phyloP scores from a whole-genome alignment of 345 rosid genomes.

The Eucalyptus marginata region DNA sequence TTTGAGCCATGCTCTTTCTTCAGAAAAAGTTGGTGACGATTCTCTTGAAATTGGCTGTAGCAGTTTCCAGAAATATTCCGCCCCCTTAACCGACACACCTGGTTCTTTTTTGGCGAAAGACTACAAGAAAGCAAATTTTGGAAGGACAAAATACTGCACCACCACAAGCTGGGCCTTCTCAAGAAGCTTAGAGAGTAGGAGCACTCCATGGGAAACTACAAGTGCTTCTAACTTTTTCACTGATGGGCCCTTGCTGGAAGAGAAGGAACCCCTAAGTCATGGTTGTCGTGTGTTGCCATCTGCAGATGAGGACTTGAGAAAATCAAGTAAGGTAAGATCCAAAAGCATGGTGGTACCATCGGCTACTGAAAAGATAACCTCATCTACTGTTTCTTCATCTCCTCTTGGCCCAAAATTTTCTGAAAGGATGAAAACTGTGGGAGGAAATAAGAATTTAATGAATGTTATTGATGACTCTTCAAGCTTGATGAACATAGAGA shows the following conservation, averaged over 20 bases:
- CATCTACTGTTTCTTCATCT: constrained; percentile 59
- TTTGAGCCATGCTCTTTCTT: constrained; percentile 36
- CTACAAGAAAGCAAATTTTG: constrained; percentile 43
- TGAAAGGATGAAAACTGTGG: constrained; percentile 33
- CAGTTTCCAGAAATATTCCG: constrained; percentile 22
- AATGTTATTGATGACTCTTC: constrained; percentile 11
- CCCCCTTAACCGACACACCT: constrained; percentile 8
- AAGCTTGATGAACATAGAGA: constrained; percentile 23
- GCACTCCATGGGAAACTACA: constrained; percentile 8
- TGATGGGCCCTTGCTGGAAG: constrained; percentile 70
- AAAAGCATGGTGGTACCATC: constrained; percentile 29
- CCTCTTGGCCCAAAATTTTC: constrained; percentile 81
- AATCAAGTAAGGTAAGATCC: constrained; percentile 20
- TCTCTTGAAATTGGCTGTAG: constrained; percentile 40
- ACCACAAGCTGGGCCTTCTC: constrained; percentile 27
- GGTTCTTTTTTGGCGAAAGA: constrained; percentile 29
- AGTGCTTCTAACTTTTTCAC: constrained; percentile 36
- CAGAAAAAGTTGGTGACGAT: constrained; percentile 44
- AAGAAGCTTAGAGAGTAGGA: constrained; percentile 29
- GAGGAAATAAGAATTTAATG: constrained; percentile 20
- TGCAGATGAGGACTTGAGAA: constrained; percentile 15
- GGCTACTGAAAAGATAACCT: constrained; percentile 16
- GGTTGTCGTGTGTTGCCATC: constrained; percentile 16
- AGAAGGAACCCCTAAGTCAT: constrained; percentile 4
- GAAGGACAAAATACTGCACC: constrained; percentile 14